Evolutionary conservation across 805 yeast species (phyloP).

Genomic region (Yamadazyma akitaensis): DNA sequence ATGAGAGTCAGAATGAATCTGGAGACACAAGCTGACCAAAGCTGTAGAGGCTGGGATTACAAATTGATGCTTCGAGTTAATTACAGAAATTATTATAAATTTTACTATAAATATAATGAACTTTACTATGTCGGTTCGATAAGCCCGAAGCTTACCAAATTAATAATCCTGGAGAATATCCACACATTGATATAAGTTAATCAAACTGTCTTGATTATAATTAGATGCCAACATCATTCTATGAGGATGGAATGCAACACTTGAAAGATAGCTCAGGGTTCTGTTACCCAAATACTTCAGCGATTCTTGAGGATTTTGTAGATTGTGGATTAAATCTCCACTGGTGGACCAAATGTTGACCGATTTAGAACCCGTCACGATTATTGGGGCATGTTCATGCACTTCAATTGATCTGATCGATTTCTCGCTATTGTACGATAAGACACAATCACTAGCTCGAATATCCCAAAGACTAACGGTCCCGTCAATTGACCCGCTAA

Average conservation of each 20-base stretch:
- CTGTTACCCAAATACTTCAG: constrained; percentile 40
- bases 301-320: constrained; percentile 47
- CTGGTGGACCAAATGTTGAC: constrained; percentile 82
- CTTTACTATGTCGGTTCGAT: no score
- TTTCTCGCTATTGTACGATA: constrained; percentile 58
- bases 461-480: constrained; percentile 88
- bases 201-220: constrained; percentile 71
- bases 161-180: constrained; percentile 37
- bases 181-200: constrained; percentile 52
- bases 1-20: no score
- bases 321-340: constrained; percentile 66
- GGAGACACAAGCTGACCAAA: no score
- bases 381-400: constrained; percentile 95
- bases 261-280: constrained; percentile 55
- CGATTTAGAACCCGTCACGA: constrained; percentile 81
- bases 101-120: no score
- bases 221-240: constrained; percentile 88
- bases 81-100: no score
- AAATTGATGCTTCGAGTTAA: no score
- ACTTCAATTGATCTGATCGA: constrained; percentile 65
- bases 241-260: constrained; percentile 85
- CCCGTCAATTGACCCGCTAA: constrained; percentile 82
- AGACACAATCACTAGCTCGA: constrained; percentile 66
- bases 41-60: no score
- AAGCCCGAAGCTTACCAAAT: no score